These are phyloP conservation scores for Phytophthora capsici DNA, from an alignment of 352 stramenopile species.

Conservation along the genomic window DNA sequence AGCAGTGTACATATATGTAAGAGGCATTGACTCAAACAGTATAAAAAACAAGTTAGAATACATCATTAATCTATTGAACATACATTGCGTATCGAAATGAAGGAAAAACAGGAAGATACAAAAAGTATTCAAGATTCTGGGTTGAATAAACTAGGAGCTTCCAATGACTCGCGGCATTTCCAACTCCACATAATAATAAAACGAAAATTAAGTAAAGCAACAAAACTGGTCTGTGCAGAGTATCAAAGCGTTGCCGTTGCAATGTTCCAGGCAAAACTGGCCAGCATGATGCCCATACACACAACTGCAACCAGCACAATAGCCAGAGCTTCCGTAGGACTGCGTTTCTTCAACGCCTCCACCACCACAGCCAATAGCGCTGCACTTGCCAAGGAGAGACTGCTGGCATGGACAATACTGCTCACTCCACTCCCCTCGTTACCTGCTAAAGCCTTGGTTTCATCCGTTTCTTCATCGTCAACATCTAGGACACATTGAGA, in stretches of 20 bases:
- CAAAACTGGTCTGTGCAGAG: conserved; percentile 9
- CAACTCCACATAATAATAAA: conserved; percentile 31
- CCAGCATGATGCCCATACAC: conserved; percentile 33
- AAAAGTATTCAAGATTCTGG: background rate
- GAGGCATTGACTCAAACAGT: too few relatives aligned
- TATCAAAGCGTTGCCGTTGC: conserved; percentile 28
- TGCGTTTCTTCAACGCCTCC: conserved; percentile 35
- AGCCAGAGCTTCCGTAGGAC: conserved; percentile 28
- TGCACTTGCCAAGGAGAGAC: conserved; percentile 35
- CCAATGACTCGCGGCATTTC: conserved; percentile 31
- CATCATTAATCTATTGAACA: too few relatives aligned
- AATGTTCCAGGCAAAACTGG: conserved; percentile 41
- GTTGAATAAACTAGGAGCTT: conserved; percentile 23
- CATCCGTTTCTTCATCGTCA: conserved; percentile 30
- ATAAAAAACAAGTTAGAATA: too few relatives aligned
- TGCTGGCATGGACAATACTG: conserved; percentile 21
- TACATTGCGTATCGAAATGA: too few relatives aligned
- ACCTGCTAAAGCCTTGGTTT: conserved; percentile 28
- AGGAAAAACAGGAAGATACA: background rate
- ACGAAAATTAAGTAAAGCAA: conserved; percentile 30
- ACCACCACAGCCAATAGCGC: conserved; percentile 33
- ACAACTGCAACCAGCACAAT: conserved; percentile 31
- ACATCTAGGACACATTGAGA: conserved; percentile 28
- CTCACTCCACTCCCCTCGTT: conserved; percentile 1
- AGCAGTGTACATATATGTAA: too few relatives aligned